Evolutionary conservation across 2,329 filamentous ascomycete species (phyloP).

Genomic region (Colletotrichum sp.): DNA sequence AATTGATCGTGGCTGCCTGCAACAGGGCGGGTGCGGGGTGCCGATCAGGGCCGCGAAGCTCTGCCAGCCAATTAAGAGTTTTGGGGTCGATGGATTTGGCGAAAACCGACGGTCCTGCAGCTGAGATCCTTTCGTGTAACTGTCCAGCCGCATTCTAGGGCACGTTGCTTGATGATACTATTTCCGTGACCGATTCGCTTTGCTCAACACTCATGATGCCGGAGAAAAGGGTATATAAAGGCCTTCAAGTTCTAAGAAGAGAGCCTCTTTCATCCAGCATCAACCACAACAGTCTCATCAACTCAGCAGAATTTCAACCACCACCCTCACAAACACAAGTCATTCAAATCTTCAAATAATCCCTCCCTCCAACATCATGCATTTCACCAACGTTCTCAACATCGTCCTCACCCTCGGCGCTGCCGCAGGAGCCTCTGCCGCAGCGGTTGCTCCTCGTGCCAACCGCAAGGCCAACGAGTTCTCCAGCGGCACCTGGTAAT

Average conservation of each 20-base stretch:
- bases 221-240: not conserved
- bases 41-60: not conserved
- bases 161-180: not conserved
- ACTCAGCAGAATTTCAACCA: not conserved
- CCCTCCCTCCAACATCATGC: not conserved
- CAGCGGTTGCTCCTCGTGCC: not conserved
- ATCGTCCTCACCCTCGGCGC: not conserved
- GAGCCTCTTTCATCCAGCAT: not conserved
- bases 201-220: not conserved
- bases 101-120: not conserved
- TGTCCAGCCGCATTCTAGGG: not conserved
- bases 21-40: not conserved
- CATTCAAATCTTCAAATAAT: fast-evolving
- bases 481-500: not conserved
- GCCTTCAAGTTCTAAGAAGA: not conserved
- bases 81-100: not conserved
- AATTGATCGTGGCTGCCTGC: not conserved
- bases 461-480: not conserved
- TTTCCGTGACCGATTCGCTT: not conserved
- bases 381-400: not conserved
- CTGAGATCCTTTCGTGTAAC: not conserved
- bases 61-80: not conserved
- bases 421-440: not conserved
- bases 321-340: not conserved
- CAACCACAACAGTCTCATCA: not conserved